These are phyloP conservation scores for Cryptosporidium ryanae DNA, from an alignment of 169 alveolate genomes.

Conservation along the genomic window DNA sequence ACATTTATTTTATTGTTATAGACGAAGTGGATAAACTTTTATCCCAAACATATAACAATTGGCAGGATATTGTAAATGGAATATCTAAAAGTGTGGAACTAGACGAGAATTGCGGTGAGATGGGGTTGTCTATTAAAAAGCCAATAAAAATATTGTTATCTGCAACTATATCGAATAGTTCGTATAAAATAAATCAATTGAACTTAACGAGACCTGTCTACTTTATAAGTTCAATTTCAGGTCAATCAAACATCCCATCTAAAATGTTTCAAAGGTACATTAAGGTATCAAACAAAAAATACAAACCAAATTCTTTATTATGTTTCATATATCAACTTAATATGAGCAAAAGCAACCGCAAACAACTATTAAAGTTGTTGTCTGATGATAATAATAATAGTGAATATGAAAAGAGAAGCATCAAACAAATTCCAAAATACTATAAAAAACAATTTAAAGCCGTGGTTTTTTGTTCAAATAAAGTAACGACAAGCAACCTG, in stretches of 20 bases:
- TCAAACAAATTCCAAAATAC: constrained; percentile 23
- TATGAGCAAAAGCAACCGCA: constrained; percentile 3
- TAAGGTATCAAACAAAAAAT: constrained; percentile 26
- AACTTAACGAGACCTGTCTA: constrained; percentile 41
- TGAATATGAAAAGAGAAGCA: not conserved
- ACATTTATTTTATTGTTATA: constrained; percentile 75
- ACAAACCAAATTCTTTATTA: constrained; percentile 25
- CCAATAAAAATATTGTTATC: constrained; percentile 45
- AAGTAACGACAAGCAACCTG: constrained; percentile 32
- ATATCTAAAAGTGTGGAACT: constrained; percentile 17
- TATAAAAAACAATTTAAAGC: constrained; percentile 34
- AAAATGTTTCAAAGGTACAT: constrained; percentile 44
- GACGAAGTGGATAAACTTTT: constrained; percentile 79
- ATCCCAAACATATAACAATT: constrained; percentile 61
- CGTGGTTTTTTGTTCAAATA: constrained; percentile 47
- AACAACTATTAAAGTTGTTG: not conserved
- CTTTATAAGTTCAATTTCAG: constrained; percentile 50
- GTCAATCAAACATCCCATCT: constrained; percentile 63
- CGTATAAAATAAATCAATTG: constrained; percentile 31
- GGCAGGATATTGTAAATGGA: constrained; percentile 37
- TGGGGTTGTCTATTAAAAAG: constrained; percentile 15
- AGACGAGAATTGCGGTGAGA: constrained; percentile 19
- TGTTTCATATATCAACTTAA: constrained; percentile 34
- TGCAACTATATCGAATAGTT: constrained; percentile 50
- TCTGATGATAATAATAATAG: not conserved